phyloP scores from a whole-genome alignment of 495 filamentous ascomycete genomes.

The Podospora pseudopauciseta region DNA sequence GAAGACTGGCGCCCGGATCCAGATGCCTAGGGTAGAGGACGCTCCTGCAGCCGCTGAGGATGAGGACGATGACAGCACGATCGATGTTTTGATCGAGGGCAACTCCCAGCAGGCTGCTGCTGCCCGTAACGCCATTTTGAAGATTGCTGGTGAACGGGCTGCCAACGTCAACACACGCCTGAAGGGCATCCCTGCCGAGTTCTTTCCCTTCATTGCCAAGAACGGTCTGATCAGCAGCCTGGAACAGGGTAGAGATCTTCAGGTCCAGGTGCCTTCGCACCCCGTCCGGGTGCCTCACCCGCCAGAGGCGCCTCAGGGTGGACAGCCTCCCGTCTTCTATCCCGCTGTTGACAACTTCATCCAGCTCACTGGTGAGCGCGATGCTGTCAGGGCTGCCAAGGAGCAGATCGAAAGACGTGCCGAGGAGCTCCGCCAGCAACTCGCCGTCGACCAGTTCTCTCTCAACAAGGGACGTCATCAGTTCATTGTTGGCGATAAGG shows the following conservation, averaged over 20 bases:
- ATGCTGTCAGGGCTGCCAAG: constrained; percentile 72
- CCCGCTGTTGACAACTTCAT: constrained; percentile 68
- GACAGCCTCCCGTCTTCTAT: constrained; percentile 62
- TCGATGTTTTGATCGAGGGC: constrained; percentile 86
- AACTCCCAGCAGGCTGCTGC: constrained; percentile 78
- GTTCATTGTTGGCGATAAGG: constrained; percentile 82
- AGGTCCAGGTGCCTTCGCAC: constrained; percentile 75
- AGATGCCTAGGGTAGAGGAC: constrained; percentile 76
- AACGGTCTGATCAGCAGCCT: constrained; percentile 62
- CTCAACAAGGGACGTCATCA: constrained; percentile 80
- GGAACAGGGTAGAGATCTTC: constrained; percentile 60
- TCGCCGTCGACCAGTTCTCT: constrained; percentile 68
- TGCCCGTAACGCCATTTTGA: constrained; percentile 74
- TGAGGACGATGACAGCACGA: constrained; percentile 68
- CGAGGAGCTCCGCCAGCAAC: constrained; percentile 61
- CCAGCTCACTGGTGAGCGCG: constrained; percentile 78
- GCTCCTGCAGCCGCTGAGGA: constrained; percentile 58
- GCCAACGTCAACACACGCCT: constrained; percentile 74
- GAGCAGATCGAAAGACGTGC: constrained; percentile 74
- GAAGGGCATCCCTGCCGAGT: constrained; percentile 80
- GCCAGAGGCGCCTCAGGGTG: constrained; percentile 59
- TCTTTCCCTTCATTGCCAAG: constrained; percentile 91
- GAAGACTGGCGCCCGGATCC: constrained; percentile 79
- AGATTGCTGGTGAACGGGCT: constrained; percentile 79
- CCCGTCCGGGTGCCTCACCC: constrained; percentile 68